These are phyloP conservation scores for Pseudevernia furfuracea DNA, from an alignment of 495 filamentous ascomycete genomes.

Conservation along the genomic window DNA sequence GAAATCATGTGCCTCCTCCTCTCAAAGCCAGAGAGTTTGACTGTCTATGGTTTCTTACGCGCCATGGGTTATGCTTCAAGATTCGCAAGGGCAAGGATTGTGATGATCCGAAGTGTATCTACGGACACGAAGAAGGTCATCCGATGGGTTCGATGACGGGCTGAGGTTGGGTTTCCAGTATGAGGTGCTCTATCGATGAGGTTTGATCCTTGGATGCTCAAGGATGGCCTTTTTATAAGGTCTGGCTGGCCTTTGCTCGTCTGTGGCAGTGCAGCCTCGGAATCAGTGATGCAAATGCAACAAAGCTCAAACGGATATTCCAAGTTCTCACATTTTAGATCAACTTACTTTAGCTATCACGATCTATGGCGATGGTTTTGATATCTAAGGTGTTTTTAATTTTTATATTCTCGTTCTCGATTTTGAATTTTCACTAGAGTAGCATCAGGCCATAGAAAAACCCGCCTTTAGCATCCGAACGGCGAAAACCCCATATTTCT, in stretches of 20 bases:
- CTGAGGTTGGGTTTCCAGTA: neutral
- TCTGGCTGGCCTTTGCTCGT: neutral
- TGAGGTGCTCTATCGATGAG: neutral
- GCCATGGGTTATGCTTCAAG: conserved; percentile 15
- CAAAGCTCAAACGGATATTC: neutral
- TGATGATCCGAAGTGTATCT: conserved; percentile 16
- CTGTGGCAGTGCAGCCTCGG: neutral
- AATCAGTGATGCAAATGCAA: neutral
- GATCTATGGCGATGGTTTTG: neutral
- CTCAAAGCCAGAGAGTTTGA: conserved; percentile 15
- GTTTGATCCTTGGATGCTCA: neutral
- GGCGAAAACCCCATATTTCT: neutral
- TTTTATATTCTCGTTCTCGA: too few species aligned
- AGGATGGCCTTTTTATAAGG: neutral
- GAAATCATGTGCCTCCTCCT: conserved; percentile 4
- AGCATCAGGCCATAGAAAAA: neutral
- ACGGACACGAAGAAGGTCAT: conserved; percentile 13
- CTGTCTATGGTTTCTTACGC: conserved; percentile 14
- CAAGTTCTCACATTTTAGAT: neutral
- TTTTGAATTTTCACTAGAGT: neutral
- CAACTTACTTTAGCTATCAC: neutral
- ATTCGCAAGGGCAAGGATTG: conserved; percentile 16
- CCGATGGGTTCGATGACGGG: conserved; percentile 2
- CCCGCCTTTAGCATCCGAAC: too few species aligned
- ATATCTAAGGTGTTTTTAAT: too few species aligned